A percentile compares a stretch with the other conserved stretches of the same genome.
Conservation (phyloP, 2,329 filamentous ascomycete genomes). For the Aaosphaeria pasadenensis region DNA sequence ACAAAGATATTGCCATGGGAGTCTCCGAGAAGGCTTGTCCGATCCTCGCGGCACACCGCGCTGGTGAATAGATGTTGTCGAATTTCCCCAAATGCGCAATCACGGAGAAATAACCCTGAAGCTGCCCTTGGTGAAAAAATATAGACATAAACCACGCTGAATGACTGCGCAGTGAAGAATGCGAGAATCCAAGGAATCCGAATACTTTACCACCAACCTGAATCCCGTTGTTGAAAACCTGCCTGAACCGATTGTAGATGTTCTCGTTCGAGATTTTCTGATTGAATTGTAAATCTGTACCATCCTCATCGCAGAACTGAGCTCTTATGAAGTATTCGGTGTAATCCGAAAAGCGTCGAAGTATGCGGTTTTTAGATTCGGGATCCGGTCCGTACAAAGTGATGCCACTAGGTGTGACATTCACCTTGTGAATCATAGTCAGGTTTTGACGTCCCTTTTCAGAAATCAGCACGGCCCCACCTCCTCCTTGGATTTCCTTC, state of each 20-base stretch:
- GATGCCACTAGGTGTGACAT: conserved; percentile 38
- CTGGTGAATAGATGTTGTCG: conserved; percentile 49
- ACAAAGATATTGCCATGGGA: conserved; percentile 29
- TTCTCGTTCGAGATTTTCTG: conserved; percentile 27
- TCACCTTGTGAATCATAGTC: conserved; percentile 54
- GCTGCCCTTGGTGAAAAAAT: conserved; percentile 14
- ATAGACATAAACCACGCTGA: conserved; percentile 33
- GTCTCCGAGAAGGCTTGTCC: conserved; percentile 78
- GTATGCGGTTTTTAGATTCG: conserved; percentile 53
- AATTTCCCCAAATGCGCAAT: conserved; percentile 37
- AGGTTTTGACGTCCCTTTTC: background rate
- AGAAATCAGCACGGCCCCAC: background rate
- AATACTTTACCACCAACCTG: conserved; percentile 23
- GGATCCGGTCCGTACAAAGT: conserved; percentile 48
- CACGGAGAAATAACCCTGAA: conserved; percentile 63
- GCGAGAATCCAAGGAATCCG: conserved; percentile 32
- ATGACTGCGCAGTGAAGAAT: conserved; percentile 28
- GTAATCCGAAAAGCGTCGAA: conserved; percentile 21
- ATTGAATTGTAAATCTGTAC: conserved; percentile 60
- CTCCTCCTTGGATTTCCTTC: conserved; percentile 3
- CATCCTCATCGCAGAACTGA: conserved; percentile 71
- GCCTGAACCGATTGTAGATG: conserved; percentile 52
- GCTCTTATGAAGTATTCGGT: conserved; percentile 51
- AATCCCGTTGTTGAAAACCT: conserved; percentile 58
- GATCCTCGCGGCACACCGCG: conserved; percentile 59